Percentiles rank a stretch among this genome's conserved stretches.
phyloP scores from a whole-genome alignment of 371 early-diverging fungal genomes.

The Paraphysoderma sedebokerense region DNA sequence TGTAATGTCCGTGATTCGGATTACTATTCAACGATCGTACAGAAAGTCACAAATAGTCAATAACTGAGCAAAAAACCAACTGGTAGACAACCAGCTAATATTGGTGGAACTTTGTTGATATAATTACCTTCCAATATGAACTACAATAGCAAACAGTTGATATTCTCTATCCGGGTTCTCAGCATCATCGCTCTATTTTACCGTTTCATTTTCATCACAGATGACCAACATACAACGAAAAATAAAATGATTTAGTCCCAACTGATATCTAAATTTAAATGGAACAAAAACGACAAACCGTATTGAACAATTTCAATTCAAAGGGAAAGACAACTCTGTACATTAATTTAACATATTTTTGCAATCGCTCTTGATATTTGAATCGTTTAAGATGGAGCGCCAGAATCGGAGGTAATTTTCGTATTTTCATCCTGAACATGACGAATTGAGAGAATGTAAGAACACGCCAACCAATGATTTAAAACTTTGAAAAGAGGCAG shows the following conservation, averaged over 20 bases:
- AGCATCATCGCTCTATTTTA: conserved; percentile 31
- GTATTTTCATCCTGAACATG: conserved; percentile 71
- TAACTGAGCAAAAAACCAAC: background rate
- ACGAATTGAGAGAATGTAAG: background rate
- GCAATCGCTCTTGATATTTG: conserved; percentile 83
- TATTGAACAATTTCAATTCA: conserved; percentile 83
- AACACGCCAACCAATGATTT: too few relatives aligned
- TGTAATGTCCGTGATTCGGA: conserved; percentile 93
- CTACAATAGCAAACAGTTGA: conserved; percentile 70
- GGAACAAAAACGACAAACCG: conserved; percentile 24
- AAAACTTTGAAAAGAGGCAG: background rate
- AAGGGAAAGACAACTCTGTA: conserved; percentile 87
- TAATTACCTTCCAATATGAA: conserved; percentile 74
- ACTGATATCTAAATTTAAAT: conserved; percentile 1
- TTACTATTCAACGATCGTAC: conserved; percentile 32
- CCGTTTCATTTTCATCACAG: too few relatives aligned
- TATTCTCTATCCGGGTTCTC: conserved; percentile 74
- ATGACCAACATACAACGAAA: too few relatives aligned
- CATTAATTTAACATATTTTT: conserved; percentile 79
- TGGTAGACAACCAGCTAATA: background rate
- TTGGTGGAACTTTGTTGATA: background rate
- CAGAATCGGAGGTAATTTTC: conserved; percentile 77
- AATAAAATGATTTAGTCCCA: too few relatives aligned
- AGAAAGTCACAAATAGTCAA: background rate
- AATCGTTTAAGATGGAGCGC: conserved; percentile 92